Conservation (phyloP, 2,329 filamentous ascomycete species). For the Stagonosporopsis cucurbitacearum region DNA sequence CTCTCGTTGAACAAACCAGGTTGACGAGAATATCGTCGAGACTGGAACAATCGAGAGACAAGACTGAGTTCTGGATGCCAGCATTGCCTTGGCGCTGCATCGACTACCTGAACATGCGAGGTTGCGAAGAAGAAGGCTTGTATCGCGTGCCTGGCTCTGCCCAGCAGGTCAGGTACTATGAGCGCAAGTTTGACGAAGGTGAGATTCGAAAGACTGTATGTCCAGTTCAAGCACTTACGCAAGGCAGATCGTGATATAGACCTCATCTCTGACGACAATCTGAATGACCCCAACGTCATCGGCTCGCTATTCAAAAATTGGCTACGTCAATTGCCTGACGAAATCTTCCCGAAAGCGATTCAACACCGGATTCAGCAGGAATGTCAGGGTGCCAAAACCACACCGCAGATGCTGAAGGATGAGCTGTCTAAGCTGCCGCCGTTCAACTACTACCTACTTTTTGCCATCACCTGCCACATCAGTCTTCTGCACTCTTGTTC, state of each 20-base stretch:
- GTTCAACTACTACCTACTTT: conserved; percentile 97
- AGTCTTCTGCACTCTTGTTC: conserved; percentile 89
- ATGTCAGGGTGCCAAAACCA: conserved; percentile 77
- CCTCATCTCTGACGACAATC: conserved; percentile 82
- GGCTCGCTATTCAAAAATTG: conserved; percentile 96
- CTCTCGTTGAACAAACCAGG: conserved; percentile 87
- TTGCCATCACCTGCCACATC: conserved; percentile 95
- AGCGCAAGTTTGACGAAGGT: conserved; percentile 88
- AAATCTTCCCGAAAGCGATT: conserved; percentile 84
- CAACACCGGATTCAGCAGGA: conserved; percentile 82
- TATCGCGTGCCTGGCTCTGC: conserved; percentile 92
- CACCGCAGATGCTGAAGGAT: conserved; percentile 85
- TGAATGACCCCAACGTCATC: conserved; percentile 96
- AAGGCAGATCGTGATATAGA: conserved; percentile 80
- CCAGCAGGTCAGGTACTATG: conserved; percentile 91
- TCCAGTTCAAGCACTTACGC: conserved; percentile 16
- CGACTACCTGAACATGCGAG: conserved; percentile 89
- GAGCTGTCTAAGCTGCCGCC: conserved; percentile 93
- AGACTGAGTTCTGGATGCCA: conserved; percentile 99
- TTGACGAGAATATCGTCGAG: conserved; percentile 88
- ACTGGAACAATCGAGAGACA: conserved; percentile 85
- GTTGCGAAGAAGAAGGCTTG: conserved; percentile 89
- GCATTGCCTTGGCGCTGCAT: conserved; percentile 94
- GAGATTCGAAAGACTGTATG: conserved; percentile 32
- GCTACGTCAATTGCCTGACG: conserved; percentile 92